Percentiles rank a stretch among this genome's conserved stretches.
phyloP scores from a whole-genome alignment of 805 yeast species.

The Tetrapisispora pingtungensis region DNA sequence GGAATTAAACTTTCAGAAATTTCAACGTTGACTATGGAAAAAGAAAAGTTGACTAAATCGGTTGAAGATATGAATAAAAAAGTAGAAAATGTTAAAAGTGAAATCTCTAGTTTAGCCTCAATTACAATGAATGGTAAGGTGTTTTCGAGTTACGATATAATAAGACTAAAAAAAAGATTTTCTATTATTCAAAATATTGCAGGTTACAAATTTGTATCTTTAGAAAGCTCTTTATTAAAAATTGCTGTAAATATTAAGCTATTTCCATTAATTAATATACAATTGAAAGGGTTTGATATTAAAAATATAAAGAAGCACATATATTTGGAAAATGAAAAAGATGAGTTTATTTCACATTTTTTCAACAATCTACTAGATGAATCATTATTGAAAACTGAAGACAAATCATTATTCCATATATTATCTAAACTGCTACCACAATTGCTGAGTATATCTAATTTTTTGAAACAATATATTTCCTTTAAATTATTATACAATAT shows the following conservation, averaged over 20 bases:
- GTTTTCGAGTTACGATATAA: background rate
- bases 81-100: background rate
- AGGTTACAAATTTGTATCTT: slow-evolving; percentile 9
- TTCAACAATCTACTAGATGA: background rate
- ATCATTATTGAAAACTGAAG: background rate
- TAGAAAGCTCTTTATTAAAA: slow-evolving; percentile 7
- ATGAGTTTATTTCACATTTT: background rate
- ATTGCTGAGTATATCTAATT: slow-evolving; percentile 5
- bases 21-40: slow-evolving; percentile 4
- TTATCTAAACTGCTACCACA: background rate
- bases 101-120: background rate
- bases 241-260: slow-evolving; percentile 1
- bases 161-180: slow-evolving; percentile 8
- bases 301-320: background rate
- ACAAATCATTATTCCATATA: background rate
- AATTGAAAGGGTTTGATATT: background rate
- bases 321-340: background rate
- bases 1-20: slow-evolving; percentile 7
- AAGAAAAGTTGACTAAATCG: background rate
- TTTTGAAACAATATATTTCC: slow-evolving; percentile 9
- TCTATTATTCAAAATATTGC: slow-evolving; percentile 8
- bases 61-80: slow-evolving; percentile 3
- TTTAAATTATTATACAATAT: slow-evolving; percentile 9
- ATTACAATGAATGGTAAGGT: background rate
- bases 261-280: background rate